Evolutionary conservation across 805 yeast genomes (phyloP).

Genomic region (Ogataea degrootiae): DNA sequence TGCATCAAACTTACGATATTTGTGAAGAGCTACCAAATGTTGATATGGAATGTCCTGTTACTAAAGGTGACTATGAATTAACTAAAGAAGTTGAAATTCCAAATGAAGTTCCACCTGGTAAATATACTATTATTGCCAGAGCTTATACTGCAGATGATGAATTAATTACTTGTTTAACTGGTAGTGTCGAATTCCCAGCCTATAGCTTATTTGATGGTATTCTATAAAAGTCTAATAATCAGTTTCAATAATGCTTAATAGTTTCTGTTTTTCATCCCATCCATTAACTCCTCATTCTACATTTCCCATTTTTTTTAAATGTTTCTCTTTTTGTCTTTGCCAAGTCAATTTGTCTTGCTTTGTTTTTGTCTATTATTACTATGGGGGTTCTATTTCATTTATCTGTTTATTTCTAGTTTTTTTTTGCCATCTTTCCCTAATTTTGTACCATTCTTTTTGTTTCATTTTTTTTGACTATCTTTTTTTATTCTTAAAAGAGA

Average conservation of each 20-base stretch:
- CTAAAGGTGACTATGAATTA: conserved; percentile 61
- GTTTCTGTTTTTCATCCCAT: no score
- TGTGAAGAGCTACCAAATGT: conserved; percentile 85
- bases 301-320: no score
- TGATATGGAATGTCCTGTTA: conserved; percentile 80
- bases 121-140: conserved; percentile 78
- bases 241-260: neutral
- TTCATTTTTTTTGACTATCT: no score
- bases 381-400: no score
- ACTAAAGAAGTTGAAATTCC: conserved; percentile 80
- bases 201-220: neutral
- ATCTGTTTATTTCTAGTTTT: no score
- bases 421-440: no score
- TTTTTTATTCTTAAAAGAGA: no score
- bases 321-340: no score
- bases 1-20: conserved; percentile 87
- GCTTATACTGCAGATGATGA: conserved; percentile 85
- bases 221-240: neutral
- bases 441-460: no score
- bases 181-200: conserved; percentile 54
- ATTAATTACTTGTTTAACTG: conserved; percentile 78
- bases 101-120: conserved; percentile 91
- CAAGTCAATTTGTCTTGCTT: no score
- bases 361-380: no score
- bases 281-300: no score